phyloP scores from a whole-genome alignment of 192 early-diverging fungal species.

The Geranomyces variabilis region DNA sequence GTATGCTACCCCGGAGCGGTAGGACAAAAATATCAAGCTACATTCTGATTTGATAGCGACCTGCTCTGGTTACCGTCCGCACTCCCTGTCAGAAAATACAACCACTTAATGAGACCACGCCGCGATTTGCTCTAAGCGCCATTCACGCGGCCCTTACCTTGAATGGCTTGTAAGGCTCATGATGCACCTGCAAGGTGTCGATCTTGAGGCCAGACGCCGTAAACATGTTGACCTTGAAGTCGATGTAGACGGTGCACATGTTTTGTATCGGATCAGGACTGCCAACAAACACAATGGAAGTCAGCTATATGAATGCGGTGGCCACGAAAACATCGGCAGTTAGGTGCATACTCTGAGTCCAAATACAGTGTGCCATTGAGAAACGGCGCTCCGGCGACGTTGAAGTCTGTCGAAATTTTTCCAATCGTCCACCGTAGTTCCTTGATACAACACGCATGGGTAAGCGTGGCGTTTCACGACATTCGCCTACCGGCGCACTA shows the following conservation, averaged over 20 bases:
- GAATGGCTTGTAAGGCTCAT: conserved; percentile 78
- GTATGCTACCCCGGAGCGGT: background rate
- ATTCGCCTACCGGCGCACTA: background rate
- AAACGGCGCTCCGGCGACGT: conserved; percentile 58
- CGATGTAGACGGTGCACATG: conserved; percentile 54
- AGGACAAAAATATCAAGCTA: background rate
- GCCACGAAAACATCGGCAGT: background rate
- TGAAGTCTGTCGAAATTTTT: conserved; percentile 56
- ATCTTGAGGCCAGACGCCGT: conserved; percentile 74
- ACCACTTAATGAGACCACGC: background rate
- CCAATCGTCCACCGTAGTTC: conserved; percentile 68
- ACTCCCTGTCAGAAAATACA: conserved; percentile 20
- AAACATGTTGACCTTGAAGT: conserved; percentile 73
- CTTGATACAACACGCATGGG: conserved; percentile 24
- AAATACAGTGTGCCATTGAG: conserved; percentile 61
- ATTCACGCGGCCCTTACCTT: conserved; percentile 49
- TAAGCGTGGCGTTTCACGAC: background rate
- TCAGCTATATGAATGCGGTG: background rate
- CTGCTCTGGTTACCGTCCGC: conserved; percentile 24
- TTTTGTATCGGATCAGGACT: conserved; percentile 2
- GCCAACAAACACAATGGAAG: background rate
- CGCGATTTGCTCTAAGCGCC: background rate
- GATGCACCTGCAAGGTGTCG: conserved; percentile 68
- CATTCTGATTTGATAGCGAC: conserved; percentile 26
- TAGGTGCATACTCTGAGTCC: conserved; percentile 8